Percentiles rank a stretch among this genome's conserved stretches.
Conservation (phyloP, 257 asterid genomes). For the Anisodus tanguticus region DNA sequence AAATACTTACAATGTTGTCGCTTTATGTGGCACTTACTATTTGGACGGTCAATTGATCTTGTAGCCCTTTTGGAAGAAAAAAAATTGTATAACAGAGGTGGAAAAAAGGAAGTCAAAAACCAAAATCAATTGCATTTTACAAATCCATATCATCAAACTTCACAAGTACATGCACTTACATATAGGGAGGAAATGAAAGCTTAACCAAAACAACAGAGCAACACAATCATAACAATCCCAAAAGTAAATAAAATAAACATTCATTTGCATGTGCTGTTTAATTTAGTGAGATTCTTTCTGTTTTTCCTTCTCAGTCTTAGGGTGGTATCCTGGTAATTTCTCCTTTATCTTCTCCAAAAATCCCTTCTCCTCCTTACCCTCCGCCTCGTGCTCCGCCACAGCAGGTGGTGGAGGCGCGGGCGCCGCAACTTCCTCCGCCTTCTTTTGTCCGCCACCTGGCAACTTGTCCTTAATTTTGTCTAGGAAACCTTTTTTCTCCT, state of each 20-base stretch:
- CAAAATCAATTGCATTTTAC: slow-evolving; percentile 25
- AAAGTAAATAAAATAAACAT: slow-evolving; percentile 17
- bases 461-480: slow-evolving; percentile 81
- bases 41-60: too few species aligned
- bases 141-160: slow-evolving; percentile 12
- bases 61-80: too few species aligned
- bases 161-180: slow-evolving; percentile 12
- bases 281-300: slow-evolving; percentile 41
- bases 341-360: slow-evolving; percentile 93
- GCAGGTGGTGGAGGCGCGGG: slow-evolving; percentile 36
- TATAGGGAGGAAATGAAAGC: slow-evolving; percentile 3
- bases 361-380: slow-evolving; percentile 75
- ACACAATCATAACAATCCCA: slow-evolving; percentile 33
- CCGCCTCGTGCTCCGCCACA: slow-evolving; percentile 41
- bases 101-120: neutral
- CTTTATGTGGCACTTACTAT: too few species aligned
- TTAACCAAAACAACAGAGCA: neutral
- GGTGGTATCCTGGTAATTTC: slow-evolving; percentile 81
- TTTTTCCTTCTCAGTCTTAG: slow-evolving; percentile 64
- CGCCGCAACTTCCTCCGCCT: slow-evolving; percentile 52
- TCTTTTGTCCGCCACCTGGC: slow-evolving; percentile 66
- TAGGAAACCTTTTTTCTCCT: slow-evolving; percentile 78
- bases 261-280: neutral
- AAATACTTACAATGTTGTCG: too few species aligned
- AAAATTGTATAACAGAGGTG: too few species aligned